Conservation (phyloP, 768 basidiomycete genomes). For the Naganishia vishniacii region DNA sequence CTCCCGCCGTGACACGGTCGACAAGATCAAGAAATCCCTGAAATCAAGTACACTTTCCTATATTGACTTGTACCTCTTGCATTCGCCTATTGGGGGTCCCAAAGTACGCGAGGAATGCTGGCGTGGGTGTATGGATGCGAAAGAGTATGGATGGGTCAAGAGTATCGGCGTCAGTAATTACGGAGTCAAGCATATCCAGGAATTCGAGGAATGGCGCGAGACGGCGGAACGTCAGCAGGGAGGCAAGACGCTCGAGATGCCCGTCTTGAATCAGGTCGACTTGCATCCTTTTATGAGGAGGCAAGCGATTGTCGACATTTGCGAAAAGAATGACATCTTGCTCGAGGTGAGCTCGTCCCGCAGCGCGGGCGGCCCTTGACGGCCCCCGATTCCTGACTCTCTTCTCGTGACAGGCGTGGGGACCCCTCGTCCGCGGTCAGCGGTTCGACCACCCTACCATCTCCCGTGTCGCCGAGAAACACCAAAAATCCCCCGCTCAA, state of each 20-base stretch:
- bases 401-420: slow-evolving; percentile 58
- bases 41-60: slow-evolving; percentile 56
- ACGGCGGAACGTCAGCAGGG: background rate
- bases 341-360: slow-evolving; percentile 55
- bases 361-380: background rate
- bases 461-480: slow-evolving; percentile 54
- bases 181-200: slow-evolving; percentile 60
- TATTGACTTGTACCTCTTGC: slow-evolving; percentile 68
- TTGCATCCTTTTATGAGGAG: slow-evolving; percentile 68
- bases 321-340: slow-evolving; percentile 57
- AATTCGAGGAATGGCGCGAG: slow-evolving; percentile 47
- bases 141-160: slow-evolving; percentile 58
- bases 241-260: slow-evolving; percentile 53
- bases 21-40: slow-evolving; percentile 57
- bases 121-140: slow-evolving; percentile 62
- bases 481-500: slow-evolving; percentile 60
- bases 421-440: slow-evolving; percentile 62
- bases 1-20: slow-evolving; percentile 53
- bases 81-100: slow-evolving; percentile 62
- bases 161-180: slow-evolving; percentile 58
- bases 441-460: slow-evolving; percentile 61
- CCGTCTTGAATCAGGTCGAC: slow-evolving; percentile 59
- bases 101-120: slow-evolving; percentile 60
- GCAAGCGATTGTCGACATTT: slow-evolving; percentile 59
- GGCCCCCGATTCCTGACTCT: background rate